Evolutionary conservation across 495 filamentous ascomycete species (phyloP).

Genomic region (Filosporella fistucella): DNA sequence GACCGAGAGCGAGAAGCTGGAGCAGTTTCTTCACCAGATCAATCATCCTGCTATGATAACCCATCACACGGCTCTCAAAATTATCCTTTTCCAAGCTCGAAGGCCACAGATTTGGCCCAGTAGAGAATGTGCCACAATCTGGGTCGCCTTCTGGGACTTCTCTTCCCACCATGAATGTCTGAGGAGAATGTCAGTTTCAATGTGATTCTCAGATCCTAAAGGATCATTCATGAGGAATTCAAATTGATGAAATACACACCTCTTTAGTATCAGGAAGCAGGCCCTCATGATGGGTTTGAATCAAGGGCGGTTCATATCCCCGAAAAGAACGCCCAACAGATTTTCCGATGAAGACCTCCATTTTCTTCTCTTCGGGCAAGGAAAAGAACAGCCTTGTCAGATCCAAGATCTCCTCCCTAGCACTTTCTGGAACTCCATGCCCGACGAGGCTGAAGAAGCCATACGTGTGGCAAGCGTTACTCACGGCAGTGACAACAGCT

Average conservation of each 20-base stretch:
- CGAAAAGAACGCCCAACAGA: conserved; percentile 33
- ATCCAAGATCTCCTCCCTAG: conserved; percentile 30
- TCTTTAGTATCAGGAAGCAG: conserved; percentile 46
- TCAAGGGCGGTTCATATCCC: conserved; percentile 45
- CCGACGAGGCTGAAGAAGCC: conserved; percentile 53
- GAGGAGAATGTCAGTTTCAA: too few relatives aligned
- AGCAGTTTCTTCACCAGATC: conserved; percentile 27
- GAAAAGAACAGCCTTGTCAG: conserved; percentile 40
- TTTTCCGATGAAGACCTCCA: conserved; percentile 34
- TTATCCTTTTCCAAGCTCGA: conserved; percentile 2
- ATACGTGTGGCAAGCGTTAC: conserved; percentile 42
- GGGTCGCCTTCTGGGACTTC: conserved; percentile 40
- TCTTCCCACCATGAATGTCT: conserved; percentile 41
- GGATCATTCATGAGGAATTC: too few relatives aligned
- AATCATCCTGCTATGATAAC: conserved; percentile 28
- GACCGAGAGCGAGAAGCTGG: conserved; percentile 32
- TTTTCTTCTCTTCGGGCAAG: conserved; percentile 41
- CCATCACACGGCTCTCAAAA: conserved; percentile 17
- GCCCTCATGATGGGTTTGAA: conserved; percentile 43
- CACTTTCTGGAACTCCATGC: conserved; percentile 31
- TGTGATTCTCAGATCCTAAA: too few relatives aligned
- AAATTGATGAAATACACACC: too few relatives aligned
- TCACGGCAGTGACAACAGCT: conserved; percentile 20
- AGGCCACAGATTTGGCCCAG: conserved; percentile 44
- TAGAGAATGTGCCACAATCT: conserved; percentile 30